A percentile compares a stretch with the other conserved stretches of the same genome.
These are phyloP conservation scores for Colletotrichum acutatum DNA, from an alignment of 2,329 filamentous ascomycete species.

Conservation along the genomic window DNA sequence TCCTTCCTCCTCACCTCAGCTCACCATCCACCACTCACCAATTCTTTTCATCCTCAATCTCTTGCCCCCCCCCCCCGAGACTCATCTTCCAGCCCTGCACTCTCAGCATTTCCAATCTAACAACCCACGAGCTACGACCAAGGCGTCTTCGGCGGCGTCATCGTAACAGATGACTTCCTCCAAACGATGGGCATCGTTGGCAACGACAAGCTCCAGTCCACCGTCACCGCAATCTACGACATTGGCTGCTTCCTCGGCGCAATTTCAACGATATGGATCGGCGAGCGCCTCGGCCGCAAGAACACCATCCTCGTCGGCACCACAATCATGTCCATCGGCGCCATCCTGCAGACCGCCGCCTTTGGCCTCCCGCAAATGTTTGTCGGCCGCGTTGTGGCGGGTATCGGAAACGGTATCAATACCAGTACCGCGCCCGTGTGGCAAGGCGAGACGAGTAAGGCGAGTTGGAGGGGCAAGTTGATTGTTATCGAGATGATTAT, in stretches of 20 bases:
- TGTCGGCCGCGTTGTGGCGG: slow-evolving; percentile 55
- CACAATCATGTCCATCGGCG: slow-evolving; percentile 47
- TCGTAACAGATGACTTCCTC: slow-evolving; percentile 57
- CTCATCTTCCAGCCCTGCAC: too few relatives aligned
- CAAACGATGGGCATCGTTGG: slow-evolving; percentile 53
- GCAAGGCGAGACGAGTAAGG: slow-evolving; percentile 49
- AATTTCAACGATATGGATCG: slow-evolving; percentile 45
- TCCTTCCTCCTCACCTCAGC: neutral
- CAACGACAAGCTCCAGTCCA: slow-evolving; percentile 50
- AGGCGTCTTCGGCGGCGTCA: slow-evolving; percentile 60
- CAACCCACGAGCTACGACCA: slow-evolving; percentile 53
- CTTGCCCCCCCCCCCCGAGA: neutral
- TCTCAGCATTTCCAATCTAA: neutral
- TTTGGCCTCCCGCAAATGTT: slow-evolving; percentile 54
- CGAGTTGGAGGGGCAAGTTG: slow-evolving; percentile 45
- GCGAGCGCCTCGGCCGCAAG: slow-evolving; percentile 47
- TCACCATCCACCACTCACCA: neutral
- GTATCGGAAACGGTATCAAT: slow-evolving; percentile 58
- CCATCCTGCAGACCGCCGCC: slow-evolving; percentile 47
- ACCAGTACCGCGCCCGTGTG: slow-evolving; percentile 50
- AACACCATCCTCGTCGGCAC: slow-evolving; percentile 46
- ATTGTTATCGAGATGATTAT: slow-evolving; percentile 46
- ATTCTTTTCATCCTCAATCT: neutral
- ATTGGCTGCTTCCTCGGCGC: slow-evolving; percentile 69
- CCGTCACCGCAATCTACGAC: slow-evolving; percentile 68